Conservation (phyloP, 257 asterid species). For the Nicotiana undulata region DNA sequence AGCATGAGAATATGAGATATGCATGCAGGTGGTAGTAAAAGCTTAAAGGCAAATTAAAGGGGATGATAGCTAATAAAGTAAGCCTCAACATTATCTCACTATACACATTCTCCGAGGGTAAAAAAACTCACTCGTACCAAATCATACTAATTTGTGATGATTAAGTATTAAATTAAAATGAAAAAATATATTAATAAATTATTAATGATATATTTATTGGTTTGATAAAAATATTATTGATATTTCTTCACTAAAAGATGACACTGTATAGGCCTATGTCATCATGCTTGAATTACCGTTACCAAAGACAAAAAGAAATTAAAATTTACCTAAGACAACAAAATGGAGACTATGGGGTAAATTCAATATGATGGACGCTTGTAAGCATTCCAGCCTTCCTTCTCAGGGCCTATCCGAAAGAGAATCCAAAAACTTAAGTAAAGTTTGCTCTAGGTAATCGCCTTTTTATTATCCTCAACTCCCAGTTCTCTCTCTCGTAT, state of each 20-base stretch:
- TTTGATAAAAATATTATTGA: too few species aligned
- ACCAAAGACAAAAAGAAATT: neutral
- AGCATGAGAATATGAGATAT: constrained; percentile 1
- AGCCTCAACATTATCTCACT: constrained; percentile 18
- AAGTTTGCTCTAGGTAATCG: neutral
- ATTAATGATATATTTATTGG: too few species aligned
- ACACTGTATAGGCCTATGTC: neutral
- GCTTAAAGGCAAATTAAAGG: constrained; percentile 25
- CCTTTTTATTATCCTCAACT: neutral
- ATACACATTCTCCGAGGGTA: neutral
- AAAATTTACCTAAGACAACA: constrained; percentile 1
- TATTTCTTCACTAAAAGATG: too few species aligned
- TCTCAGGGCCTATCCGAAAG: too few species aligned
- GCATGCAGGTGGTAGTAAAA: constrained; percentile 1
- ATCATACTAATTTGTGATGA: too few species aligned
- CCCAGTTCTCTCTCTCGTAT: too few species aligned
- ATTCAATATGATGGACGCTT: too few species aligned
- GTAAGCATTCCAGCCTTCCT: too few species aligned
- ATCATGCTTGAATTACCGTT: constrained; percentile 29
- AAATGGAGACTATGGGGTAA: too few species aligned
- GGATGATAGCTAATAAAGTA: neutral
- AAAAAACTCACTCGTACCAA: too few species aligned
- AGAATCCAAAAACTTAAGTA: neutral
- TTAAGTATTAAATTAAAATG: too few species aligned
- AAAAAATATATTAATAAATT: too few species aligned